A percentile compares a stretch with the other conserved stretches of the same genome.
Evolutionary conservation across 345 rosid genomes (phyloP).

Genomic region (Eucalyptus guilfoylei): DNA sequence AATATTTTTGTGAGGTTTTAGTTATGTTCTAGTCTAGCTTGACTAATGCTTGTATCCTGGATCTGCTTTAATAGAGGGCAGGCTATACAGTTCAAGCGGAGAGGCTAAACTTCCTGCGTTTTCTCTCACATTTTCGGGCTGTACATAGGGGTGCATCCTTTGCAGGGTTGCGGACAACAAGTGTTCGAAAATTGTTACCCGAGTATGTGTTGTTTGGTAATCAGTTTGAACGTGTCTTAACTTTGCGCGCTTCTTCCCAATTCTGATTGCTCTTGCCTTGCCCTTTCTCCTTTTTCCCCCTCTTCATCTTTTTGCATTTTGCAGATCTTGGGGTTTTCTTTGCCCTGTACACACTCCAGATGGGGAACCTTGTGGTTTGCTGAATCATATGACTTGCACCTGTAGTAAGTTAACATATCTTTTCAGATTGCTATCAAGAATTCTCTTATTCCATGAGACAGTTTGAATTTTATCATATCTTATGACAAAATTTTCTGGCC

Average conservation of each 20-base stretch:
- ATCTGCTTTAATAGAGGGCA: conserved; percentile 48
- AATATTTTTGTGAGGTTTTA: background rate
- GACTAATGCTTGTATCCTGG: background rate
- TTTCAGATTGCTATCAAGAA: background rate
- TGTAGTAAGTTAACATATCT: conserved; percentile 46
- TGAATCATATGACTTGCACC: conserved; percentile 82
- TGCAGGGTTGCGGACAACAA: conserved; percentile 95
- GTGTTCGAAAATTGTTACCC: conserved; percentile 91
- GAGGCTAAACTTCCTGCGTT: conserved; percentile 88
- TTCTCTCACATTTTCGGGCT: conserved; percentile 85
- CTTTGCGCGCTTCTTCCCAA: background rate
- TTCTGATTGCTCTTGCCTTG: background rate
- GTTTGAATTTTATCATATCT: background rate
- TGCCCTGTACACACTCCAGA: conserved; percentile 99
- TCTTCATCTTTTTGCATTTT: background rate
- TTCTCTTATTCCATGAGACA: background rate
- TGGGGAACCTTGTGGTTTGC: conserved; percentile 96
- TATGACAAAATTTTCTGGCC: background rate
- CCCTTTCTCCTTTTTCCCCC: background rate
- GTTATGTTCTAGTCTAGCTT: background rate
- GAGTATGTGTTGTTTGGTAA: conserved; percentile 41
- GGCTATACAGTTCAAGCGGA: conserved; percentile 98
- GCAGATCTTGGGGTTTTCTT: conserved; percentile 98
- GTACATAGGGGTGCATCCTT: conserved; percentile 97
- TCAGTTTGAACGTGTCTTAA: background rate